Evolutionary conservation across 352 stramenopile genomes (phyloP), one percentile per base, ranked within the genome.

Genomic region (Pelagophyceae sp.): DNA sequence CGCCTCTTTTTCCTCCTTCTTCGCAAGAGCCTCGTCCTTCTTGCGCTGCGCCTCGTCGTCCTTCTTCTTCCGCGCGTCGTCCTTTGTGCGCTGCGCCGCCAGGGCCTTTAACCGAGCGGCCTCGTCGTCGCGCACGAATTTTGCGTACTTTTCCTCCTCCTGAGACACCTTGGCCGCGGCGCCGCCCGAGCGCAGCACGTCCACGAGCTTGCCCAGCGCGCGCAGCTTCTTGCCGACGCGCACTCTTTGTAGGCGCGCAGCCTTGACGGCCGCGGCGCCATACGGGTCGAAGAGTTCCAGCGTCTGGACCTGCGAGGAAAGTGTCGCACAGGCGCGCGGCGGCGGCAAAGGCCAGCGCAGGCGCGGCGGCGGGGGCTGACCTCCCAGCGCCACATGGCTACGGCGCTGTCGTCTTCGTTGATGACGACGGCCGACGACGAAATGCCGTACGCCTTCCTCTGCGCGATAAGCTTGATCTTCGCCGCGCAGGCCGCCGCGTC

Each of bases 61-160:
- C 45, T 54, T 54, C 45, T 54, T 54, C 45, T 23, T 54, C 11
- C 23, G 45, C 45, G 45, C 23, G 45, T 23, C 11, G 11, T 54
- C 45, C 11, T 54, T 54, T 54, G 58, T 17, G 11, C 29, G 58
- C 23, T 35, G 23, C 15, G 58, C 29, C 15, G 29, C 58, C 15
- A 35, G 5, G 58, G 58, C 58, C 29, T 67, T 67, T 31, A 67
- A 5, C 5, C 58, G 58, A 15, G 58, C 58, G 5, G 58, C 58
- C 58, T 67, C 58, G 11, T 67, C 58, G 5, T 67, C 58, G 15
- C 58, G 23, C 15, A 35, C 29, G 29, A 67, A 5, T 31, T 67
- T 67, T 5, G 23, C 58, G 58, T 31, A n/a, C 58, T 67, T 67
- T 67, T 67, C 58, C 58, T 67, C 58, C 58, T 67, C 58, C 23